Base-by-base conservation (phyloP, 2,329 filamentous ascomycete genomes). In the Pseudogymnoascus sp. region DNA sequence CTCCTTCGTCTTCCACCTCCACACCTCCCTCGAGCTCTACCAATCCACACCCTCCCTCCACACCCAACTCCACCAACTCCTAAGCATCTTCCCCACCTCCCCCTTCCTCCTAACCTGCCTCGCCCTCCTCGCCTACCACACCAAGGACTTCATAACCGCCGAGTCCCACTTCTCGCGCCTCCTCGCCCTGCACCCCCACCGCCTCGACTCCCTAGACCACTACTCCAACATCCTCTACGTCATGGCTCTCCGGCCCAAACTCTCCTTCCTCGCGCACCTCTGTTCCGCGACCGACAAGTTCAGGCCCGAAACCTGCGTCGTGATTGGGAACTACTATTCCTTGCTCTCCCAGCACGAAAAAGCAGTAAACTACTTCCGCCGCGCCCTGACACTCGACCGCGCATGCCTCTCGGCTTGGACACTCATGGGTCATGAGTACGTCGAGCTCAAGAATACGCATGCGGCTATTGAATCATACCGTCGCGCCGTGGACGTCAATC, bases 181-280 rank as follows among this genome's bases (percentile, higher is more conserved):
- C 43, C 83, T 99, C 14, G 90, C 96, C 31, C 84, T 86, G 4
- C 84, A 88, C 82, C 78, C 86, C 69, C 79, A 89, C 79, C 75
- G 95, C 6, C 85, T 99, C 16, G 95, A 99, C 74, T 90, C 90
- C 2, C 83, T 99, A 16, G 95, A 99, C 72, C 90, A 96, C 72
- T 99, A 97, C 76, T 97, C 93, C 37, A 99, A 99, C 72, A 96
- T 98, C 19, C 84, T 99, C 13, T 98, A 97, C 73, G 93, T 99
- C 31, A 89, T 98, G 80, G 89, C 90, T 48, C 81, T 90, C 66
- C 84, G 93, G 8, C 92, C 95, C 0, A 96, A 96, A 73, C 82
- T 99, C 21, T 93, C 93, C 0, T 97, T 96, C 70, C 78, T 99
- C 21, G 95, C 95, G 0, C 93, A 97, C 71, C 81, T 97, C 10